Conservation (phyloP, 371 early-diverging fungal species). For the Smittium mucronatum region DNA sequence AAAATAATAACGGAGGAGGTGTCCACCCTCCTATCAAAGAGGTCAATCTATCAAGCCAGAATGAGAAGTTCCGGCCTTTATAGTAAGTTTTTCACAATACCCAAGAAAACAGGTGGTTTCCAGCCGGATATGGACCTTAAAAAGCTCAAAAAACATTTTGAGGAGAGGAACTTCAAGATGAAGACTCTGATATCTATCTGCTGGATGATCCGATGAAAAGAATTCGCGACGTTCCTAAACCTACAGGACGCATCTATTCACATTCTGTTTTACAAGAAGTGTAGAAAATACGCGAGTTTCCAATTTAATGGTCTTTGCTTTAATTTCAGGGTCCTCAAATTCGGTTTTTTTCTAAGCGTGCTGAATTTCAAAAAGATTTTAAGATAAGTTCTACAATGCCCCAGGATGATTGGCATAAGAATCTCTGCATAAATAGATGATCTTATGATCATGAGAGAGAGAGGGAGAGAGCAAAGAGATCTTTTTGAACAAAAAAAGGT, state of each 20-base stretch:
- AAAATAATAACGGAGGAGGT: not conserved
- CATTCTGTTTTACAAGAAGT: not conserved
- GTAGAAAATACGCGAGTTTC: not conserved
- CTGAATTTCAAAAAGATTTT: not conserved
- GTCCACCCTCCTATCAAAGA: not conserved
- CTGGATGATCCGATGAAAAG: not conserved
- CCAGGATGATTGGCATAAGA: not conserved
- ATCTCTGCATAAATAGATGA: not conserved
- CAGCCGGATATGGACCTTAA: not conserved
- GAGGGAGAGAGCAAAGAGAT: not conserved
- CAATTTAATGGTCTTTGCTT: conserved; percentile 6
- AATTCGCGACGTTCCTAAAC: not conserved
- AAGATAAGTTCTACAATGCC: not conserved
- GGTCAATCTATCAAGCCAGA: not conserved
- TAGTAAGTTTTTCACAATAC: not conserved
- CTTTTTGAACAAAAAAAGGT: conserved; percentile 13
- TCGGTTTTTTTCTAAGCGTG: not conserved
- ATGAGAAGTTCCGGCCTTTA: not conserved
- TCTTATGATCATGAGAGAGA: not conserved
- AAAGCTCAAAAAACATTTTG: not conserved
- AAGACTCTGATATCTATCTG: not conserved
- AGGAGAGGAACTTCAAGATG: not conserved
- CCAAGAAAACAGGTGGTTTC: conserved; percentile 1
- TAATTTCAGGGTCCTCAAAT: conserved; percentile 29
- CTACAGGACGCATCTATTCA: not conserved